These are phyloP conservation scores for Terana coerulea DNA, from an alignment of 768 basidiomycete genomes.

Conservation along the genomic window DNA sequence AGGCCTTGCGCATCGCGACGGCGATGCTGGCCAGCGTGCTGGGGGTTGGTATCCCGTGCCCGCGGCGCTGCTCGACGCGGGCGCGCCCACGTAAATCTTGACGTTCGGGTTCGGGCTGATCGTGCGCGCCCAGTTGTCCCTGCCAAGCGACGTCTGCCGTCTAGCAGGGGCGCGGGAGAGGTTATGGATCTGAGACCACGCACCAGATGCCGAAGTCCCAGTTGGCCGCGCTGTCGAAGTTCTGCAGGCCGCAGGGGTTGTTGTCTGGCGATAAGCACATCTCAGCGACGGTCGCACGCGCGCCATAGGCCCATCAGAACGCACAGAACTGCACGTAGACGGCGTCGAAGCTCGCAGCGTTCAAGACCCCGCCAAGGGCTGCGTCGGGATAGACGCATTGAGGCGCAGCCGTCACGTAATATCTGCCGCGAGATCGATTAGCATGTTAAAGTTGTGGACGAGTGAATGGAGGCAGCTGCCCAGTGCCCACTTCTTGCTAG, in stretches of 20 bases:
- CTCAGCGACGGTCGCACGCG: neutral
- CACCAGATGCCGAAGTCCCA: conserved; percentile 38
- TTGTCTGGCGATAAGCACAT: conserved; percentile 32
- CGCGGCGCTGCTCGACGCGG: conserved; percentile 38
- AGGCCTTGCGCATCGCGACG: conserved; percentile 31
- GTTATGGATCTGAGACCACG: too few species aligned
- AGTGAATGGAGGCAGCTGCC: too few species aligned
- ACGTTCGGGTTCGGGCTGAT: conserved; percentile 40
- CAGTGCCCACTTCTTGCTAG: conserved; percentile 34
- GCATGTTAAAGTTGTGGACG: neutral
- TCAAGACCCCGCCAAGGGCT: conserved; percentile 31
- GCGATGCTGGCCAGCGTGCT: conserved; percentile 31
- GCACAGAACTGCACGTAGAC: conserved; percentile 48
- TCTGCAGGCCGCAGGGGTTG: conserved; percentile 39
- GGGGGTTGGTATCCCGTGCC: conserved; percentile 36
- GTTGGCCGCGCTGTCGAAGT: conserved; percentile 42
- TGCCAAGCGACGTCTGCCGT: conserved; percentile 18
- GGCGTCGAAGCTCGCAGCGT: conserved; percentile 35
- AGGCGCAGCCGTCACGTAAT: conserved; percentile 35
- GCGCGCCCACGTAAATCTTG: conserved; percentile 43
- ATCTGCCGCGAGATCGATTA: too few species aligned
- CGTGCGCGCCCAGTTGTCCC: conserved; percentile 43
- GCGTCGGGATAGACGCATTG: conserved; percentile 38
- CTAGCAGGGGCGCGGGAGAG: neutral
- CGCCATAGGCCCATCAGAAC: too few species aligned